phyloP scores from a whole-genome alignment of 148 eudicot genomes.

The Rhododendron kiyosumense region DNA sequence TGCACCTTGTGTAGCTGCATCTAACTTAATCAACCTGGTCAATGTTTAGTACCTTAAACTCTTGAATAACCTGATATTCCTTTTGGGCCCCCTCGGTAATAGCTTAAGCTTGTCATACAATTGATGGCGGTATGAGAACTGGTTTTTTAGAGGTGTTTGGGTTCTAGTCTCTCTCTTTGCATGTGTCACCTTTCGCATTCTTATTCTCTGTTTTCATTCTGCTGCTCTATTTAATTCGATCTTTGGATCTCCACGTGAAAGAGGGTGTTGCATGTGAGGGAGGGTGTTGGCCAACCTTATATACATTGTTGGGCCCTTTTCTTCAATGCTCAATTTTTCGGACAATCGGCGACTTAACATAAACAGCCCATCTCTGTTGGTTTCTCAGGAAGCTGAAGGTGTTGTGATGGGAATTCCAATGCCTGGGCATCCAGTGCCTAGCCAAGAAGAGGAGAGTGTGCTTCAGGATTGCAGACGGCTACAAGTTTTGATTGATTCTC shows the following conservation, averaged over 20 bases:
- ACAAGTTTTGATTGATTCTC: constrained; percentile 63
- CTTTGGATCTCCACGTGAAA: background rate
- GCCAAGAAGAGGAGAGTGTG: constrained; percentile 59
- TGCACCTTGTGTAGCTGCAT: background rate
- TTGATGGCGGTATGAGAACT: background rate
- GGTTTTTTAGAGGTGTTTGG: background rate
- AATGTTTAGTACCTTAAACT: background rate
- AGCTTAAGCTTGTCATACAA: background rate
- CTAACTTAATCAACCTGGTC: background rate
- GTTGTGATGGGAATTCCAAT: constrained; percentile 89
- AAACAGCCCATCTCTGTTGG: background rate
- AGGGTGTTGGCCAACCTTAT: background rate
- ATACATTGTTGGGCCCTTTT: background rate
- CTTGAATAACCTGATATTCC: too few species aligned
- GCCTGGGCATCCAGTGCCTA: constrained; percentile 91
- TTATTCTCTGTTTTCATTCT: background rate
- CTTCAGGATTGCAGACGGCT: constrained; percentile 69
- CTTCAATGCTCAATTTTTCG: background rate
- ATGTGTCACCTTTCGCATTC: background rate
- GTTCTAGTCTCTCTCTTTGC: background rate
- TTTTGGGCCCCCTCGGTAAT: background rate
- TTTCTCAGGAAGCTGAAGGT: constrained; percentile 76
- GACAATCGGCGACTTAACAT: background rate
- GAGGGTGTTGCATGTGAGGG: background rate
- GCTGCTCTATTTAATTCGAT: background rate